Base-by-base conservation (phyloP, 257 asterid species). In the Ballota nigra region DNA sequence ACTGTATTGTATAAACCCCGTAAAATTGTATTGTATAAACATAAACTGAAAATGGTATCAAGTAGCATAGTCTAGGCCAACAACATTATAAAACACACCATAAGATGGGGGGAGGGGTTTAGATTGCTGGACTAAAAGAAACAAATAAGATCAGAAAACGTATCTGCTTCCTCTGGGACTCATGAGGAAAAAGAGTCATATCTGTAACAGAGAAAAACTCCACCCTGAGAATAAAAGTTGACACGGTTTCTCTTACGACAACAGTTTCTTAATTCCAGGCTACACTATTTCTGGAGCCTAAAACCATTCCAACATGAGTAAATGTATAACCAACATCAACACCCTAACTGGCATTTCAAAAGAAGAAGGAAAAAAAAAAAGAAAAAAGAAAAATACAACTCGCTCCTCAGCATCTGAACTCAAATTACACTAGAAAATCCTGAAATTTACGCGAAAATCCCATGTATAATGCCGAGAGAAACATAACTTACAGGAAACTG, bases 221-320 rank as follows among this genome's bases (percentile, higher is more conserved):
- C 76, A 79, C 57, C 68, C 67, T 45, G 33, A 9, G 49, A 12
- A 74, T 43, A 63, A 66, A 41, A 28, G 40, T 66, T 66, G 63
- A 85, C 69, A 84, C 86, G 81, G 66, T 55, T 75, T 57, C 80
- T 64, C 75, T 58, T 55, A 47, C 63, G 76, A 64, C 68, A 77
- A 66, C 79, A 66, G 73, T 79, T 70, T 60, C 68, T 58, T 47
- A 41, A 72, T 63, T 69, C 75, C 51, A 73, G 28, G 71, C 81
- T 76, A 87, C 63, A 76, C 89, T 78, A 77, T 80, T 68, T 80
- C 82, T 75, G 78, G 77, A 77, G 83, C 88, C 89, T 79, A 70
- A 52, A 69, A 66, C 79, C 58, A 79, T 52, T 59, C 79, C 15
- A 67, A 52, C 33, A 66, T 34, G 19, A 67, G 61, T 57, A 70